phyloP scores from a whole-genome alignment of 2,329 filamentous ascomycete species.

The Penicillium sp. region DNA sequence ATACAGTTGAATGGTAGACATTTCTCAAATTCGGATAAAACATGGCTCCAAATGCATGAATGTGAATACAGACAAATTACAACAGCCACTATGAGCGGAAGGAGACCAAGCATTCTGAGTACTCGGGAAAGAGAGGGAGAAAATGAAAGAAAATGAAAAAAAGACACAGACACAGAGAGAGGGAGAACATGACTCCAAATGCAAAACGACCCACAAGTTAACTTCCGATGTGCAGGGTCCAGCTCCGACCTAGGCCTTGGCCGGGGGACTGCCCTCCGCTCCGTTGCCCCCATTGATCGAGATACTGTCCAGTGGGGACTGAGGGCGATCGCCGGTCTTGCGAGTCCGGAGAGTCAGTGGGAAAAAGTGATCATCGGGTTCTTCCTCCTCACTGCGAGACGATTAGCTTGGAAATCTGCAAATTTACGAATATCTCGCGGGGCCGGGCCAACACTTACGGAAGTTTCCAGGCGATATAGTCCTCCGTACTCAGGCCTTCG shows the following conservation, averaged over 20 bases:
- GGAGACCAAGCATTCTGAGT: constrained; percentile 1
- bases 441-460: constrained; percentile 69
- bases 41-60: constrained; percentile 24
- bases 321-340: constrained; percentile 41
- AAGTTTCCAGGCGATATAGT: constrained; percentile 97
- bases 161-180: background rate
- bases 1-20: background rate
- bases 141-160: constrained; percentile 5
- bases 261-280: constrained; percentile 9
- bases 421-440: no score
- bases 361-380: constrained; percentile 77
- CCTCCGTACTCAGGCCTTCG: constrained; percentile 91
- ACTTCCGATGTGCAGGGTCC: background rate
- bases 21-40: constrained; percentile 2
- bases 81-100: constrained; percentile 12
- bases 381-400: constrained; percentile 80
- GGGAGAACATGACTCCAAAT: constrained; percentile 5
- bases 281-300: constrained; percentile 32
- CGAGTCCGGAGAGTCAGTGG: constrained; percentile 67
- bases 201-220: constrained; percentile 9
- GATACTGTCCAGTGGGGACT: constrained; percentile 43
- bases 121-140: background rate
- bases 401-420: background rate
- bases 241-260: constrained; percentile 8
- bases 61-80: constrained; percentile 24